These are phyloP conservation scores for Deakozyma indianensis DNA, from an alignment of 805 yeast species.

Conservation along the genomic window DNA sequence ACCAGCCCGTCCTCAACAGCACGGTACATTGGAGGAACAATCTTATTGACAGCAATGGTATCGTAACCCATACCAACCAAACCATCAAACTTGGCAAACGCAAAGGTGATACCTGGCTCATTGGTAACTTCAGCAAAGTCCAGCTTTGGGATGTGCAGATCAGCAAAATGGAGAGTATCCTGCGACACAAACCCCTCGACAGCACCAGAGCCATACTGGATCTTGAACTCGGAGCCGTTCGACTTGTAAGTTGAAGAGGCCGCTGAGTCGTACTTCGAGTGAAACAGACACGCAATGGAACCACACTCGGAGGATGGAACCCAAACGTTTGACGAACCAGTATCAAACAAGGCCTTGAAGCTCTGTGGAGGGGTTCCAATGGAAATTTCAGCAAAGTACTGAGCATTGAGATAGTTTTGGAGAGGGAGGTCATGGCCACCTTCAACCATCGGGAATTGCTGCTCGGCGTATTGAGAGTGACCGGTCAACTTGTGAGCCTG, in stretches of 20 bases:
- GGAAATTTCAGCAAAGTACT: conserved; percentile 82
- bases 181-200: conserved; percentile 85
- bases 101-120: conserved; percentile 96
- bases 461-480: conserved; percentile 9
- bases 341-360: conserved; percentile 88
- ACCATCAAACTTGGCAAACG: conserved; percentile 98
- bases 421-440: conserved; percentile 65
- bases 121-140: conserved; percentile 94
- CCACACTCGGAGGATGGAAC: conserved; percentile 82
- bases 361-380: conserved; percentile 89
- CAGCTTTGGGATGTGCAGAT: conserved; percentile 70
- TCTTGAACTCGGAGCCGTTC: conserved; percentile 75
- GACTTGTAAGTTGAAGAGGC: conserved; percentile 71
- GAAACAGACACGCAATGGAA: conserved; percentile 90
- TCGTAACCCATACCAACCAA: conserved; percentile 90
- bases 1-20: conserved; percentile 72
- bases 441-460: conserved; percentile 14
- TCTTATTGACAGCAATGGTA: conserved; percentile 73
- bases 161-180: conserved; percentile 72
- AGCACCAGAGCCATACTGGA: conserved; percentile 87
- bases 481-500: conserved; percentile 25
- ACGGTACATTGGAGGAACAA: conserved; percentile 89
- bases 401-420: conserved; percentile 90
- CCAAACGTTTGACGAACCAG: conserved; percentile 97
- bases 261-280: conserved; percentile 76